Base-by-base conservation (phyloP, 805 yeast genomes). In the Phaffomyces thermotolerans region DNA sequence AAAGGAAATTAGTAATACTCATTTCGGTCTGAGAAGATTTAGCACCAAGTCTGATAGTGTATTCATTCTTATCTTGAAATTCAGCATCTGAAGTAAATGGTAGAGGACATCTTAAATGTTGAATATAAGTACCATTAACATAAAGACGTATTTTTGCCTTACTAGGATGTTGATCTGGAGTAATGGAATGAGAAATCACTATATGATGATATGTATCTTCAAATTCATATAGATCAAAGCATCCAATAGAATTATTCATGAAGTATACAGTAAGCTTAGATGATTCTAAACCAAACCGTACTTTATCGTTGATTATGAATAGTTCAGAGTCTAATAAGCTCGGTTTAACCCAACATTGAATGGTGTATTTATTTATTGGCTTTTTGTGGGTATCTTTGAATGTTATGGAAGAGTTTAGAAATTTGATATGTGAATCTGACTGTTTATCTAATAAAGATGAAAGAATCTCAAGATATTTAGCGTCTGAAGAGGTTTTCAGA, bases 1-100 rank as follows among this genome's bases (percentile, higher is more conserved):
- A 47, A 12, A 69, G 48, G 2, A 76, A 50, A 46, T 67, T 76
- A 1, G 55, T 42, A 3, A 57, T 18, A 23, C 41, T 40, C 18
- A 56, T 20, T 27, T 51, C 51, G 17, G 50, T 38, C 3, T 22
- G 24, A 20, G 32, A 6, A 18, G 23, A 15, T 25, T 20, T 20
- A 20, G 40, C 31, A 0, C 60, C 59, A 18, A 54, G 20, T 3
- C 45, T 45, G 0, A 53, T 29, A 2, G 9, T 17, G 7, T 39
- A 4, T 8, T 29, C 22, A 4, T 32, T 24, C 10, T 24, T 18
- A 6, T 32, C 34, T 3, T 22, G 40, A n/a, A 17, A 44, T 1
- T 31, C 45, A 8, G 37, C 42, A 18, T 44, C 46, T 1, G 25
- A 23, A 3, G 49, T 41, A 18, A 50, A 46, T 3, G 59, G 56